Conservation (phyloP, 2,329 filamentous ascomycete species). For the Botrytis medusae region DNA sequence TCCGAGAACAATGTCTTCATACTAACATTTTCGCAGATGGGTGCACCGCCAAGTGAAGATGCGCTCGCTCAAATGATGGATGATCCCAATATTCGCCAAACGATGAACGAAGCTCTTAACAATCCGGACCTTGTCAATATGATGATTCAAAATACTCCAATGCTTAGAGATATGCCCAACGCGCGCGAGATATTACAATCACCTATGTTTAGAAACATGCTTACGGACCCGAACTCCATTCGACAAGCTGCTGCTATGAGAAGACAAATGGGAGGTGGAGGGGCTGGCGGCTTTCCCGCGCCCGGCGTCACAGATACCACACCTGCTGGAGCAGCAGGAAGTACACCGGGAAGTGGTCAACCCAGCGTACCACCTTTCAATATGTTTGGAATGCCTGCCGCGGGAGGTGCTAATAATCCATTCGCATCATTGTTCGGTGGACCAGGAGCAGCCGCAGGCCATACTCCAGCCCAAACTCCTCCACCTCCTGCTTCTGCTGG, state of each 20-base stretch:
- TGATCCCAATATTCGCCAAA: slow-evolving; percentile 81
- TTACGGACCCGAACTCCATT: slow-evolving; percentile 86
- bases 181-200: slow-evolving; percentile 85
- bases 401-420: slow-evolving; percentile 50
- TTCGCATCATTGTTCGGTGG: slow-evolving; percentile 59
- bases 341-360: slow-evolving; percentile 33
- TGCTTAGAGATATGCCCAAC: slow-evolving; percentile 68
- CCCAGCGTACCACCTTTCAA: slow-evolving; percentile 30
- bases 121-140: slow-evolving; percentile 94
- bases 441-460: slow-evolving; percentile 27
- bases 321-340: slow-evolving; percentile 45
- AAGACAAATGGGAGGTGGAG: slow-evolving; percentile 59
- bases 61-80: slow-evolving; percentile 81
- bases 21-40: slow-evolving; percentile 65
- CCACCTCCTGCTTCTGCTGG: slow-evolving; percentile 38
- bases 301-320: slow-evolving; percentile 90
- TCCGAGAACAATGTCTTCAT: not conserved
- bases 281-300: slow-evolving; percentile 71
- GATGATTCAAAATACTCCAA: slow-evolving; percentile 89
- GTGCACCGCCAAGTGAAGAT: slow-evolving; percentile 78
- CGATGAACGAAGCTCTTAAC: slow-evolving; percentile 91
- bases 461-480: slow-evolving; percentile 36
- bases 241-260: slow-evolving; percentile 82
- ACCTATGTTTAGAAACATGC: slow-evolving; percentile 85
- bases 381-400: slow-evolving; percentile 39